phyloP scores from a whole-genome alignment of 2,329 filamentous ascomycete genomes.

The Aureobasidium sp. region DNA sequence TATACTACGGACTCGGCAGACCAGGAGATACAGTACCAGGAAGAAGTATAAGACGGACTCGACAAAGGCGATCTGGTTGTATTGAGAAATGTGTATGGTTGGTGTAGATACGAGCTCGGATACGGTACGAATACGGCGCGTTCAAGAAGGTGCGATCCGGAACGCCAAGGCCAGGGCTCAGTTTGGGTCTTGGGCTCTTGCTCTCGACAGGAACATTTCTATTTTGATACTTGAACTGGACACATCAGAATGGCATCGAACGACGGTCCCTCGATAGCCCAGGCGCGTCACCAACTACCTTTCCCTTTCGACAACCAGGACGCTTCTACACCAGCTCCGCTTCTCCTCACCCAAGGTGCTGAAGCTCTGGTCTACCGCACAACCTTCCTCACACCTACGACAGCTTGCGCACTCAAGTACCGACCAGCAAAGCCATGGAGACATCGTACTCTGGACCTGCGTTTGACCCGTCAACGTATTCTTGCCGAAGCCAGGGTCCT shows the following conservation, averaged over 20 bases:
- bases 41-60: too few species aligned
- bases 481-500: conserved; percentile 83
- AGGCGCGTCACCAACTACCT: conserved; percentile 36
- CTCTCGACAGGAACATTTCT: neutral
- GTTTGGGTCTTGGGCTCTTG: neutral
- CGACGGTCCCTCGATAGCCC: neutral
- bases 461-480: conserved; percentile 78
- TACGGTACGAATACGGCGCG: neutral
- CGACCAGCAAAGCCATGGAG: conserved; percentile 86
- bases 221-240: too few species aligned
- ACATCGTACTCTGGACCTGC: conserved; percentile 78
- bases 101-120: neutral
- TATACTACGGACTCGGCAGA: neutral
- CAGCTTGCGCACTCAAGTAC: conserved; percentile 78
- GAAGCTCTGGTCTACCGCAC: conserved; percentile 92
- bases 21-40: too few species aligned
- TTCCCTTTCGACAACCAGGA: conserved; percentile 56
- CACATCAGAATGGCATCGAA: neutral
- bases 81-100: neutral
- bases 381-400: conserved; percentile 61
- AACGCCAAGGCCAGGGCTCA: neutral
- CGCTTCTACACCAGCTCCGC: conserved; percentile 31
- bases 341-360: conserved; percentile 86
- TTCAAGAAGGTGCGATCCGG: neutral
- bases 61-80: neutral